Base-by-base conservation (phyloP, 805 yeast species). In the Ogataea trehaloabstinens region DNA sequence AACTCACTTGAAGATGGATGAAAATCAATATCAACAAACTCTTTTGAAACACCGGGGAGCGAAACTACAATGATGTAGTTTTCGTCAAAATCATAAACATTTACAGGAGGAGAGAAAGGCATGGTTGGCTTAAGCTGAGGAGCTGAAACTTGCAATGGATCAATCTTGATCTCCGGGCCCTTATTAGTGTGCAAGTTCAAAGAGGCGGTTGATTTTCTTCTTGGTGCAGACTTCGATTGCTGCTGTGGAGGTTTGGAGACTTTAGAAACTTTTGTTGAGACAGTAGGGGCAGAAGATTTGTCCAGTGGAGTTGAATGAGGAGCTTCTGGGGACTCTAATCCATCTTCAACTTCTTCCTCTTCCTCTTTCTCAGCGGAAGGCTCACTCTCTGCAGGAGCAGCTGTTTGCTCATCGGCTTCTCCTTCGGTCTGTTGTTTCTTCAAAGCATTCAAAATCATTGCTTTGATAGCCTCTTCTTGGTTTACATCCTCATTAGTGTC, bases 31-130 rank as follows among this genome's bases (percentile, higher is more conserved):
- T 71, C 73, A 45, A 79, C 70, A 13, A 73, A 68, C 28, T 70
- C 68, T 17, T 75, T 70, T 22, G 67, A 63, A 2, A 80, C 80
- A 34, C 85, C 85, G n/a, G 85, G 78, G 19, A 79, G 54, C 4
- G 82, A 73, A 10, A 78, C 54, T 1, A 72, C 73, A 10, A 77
- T 68, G 12, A 67, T 52, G 45, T 77, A 79, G 13, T 62, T 58
- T 13, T 65, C 65, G 1, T 66, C 64, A 35, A 66, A 61, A 43
- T 78, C 80, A 47, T 77, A 78, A n/a, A 78, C 71, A 46, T 78
- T 80, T 3, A 78, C 61, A 39, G 75, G 73, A 18, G 85, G 84
- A 8, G 82, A 73, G 44, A 75, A 76, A 45, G 81, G 80, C 32
- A 71, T 43, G 15, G 62, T 58, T 19, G 63, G 42, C 27, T 65